A percentile compares a stretch with the other conserved stretches of the same genome.
phyloP scores from a whole-genome alignment of 2,329 filamentous ascomycete species.

The Metarhizium album region DNA sequence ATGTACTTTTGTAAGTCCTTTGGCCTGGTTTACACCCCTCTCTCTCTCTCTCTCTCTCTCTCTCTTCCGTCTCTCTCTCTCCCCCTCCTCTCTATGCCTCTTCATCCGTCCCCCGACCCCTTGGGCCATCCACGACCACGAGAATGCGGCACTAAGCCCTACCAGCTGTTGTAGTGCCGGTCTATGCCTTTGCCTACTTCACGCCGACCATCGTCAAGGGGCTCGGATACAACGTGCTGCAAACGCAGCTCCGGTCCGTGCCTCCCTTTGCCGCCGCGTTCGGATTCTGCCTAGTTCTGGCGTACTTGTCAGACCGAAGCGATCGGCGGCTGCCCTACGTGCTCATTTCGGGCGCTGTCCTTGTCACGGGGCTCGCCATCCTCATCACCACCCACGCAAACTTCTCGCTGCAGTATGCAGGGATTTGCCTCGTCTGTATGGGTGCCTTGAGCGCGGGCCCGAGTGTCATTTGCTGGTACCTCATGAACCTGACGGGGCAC shows the following conservation, averaged over 20 bases:
- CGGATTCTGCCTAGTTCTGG: conserved; percentile 48
- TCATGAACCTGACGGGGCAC: conserved; percentile 8
- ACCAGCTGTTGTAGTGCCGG: conserved; percentile 23
- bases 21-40: too few relatives aligned
- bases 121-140: too few relatives aligned
- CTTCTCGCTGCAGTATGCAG: conserved; percentile 52
- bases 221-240: conserved; percentile 19
- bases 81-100: conserved; percentile 26
- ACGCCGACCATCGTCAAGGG: conserved; percentile 41
- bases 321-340: conserved; percentile 53
- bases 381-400: conserved; percentile 40
- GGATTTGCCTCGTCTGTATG: conserved; percentile 44
- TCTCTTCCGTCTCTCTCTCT: background rate
- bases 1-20: conserved; percentile 30
- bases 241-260: conserved; percentile 44
- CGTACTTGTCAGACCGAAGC: conserved; percentile 54
- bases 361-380: conserved; percentile 55
- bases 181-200: conserved; percentile 44
- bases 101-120: too few relatives aligned
- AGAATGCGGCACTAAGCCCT: background rate
- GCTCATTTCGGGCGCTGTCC: conserved; percentile 46
- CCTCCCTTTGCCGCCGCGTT: conserved; percentile 49
- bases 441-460: conserved; percentile 4
- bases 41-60: conserved; percentile 10
- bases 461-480: conserved; percentile 6